A percentile compares a stretch with the other conserved stretches of the same genome.
phyloP scores from a whole-genome alignment of 83 land plant species.

The Larix sibirica region DNA sequence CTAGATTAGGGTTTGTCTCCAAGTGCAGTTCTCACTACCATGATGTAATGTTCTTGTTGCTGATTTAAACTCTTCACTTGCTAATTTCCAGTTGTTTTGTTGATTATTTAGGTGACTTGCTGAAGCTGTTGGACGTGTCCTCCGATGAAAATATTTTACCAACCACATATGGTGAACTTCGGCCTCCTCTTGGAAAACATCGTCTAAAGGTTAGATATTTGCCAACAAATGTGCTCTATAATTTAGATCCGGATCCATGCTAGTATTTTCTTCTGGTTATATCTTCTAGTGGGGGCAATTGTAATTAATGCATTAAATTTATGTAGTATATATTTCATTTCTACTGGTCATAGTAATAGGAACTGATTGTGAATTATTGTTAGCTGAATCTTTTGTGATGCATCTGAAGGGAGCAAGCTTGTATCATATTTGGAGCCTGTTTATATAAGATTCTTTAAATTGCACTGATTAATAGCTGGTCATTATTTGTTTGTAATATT shows the following conservation, averaged over 20 bases:
- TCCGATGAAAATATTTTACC: constrained; percentile 66
- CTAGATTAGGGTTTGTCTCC: too few species aligned
- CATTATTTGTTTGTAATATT: background rate
- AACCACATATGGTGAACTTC: constrained; percentile 82
- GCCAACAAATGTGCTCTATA: background rate
- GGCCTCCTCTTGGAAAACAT: constrained; percentile 95
- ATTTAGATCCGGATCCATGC: background rate
- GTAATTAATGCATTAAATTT: background rate
- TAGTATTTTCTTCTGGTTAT: background rate
- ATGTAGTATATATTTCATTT: background rate
- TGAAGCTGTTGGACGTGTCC: constrained; percentile 54
- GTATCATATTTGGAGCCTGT: background rate
- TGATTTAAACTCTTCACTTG: background rate
- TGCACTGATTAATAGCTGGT: background rate
- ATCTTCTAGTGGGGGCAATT: background rate
- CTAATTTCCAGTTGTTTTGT: background rate
- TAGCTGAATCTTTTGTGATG: background rate
- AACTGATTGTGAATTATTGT: background rate
- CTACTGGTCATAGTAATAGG: background rate
- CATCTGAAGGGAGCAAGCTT: background rate
- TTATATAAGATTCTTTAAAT: background rate
- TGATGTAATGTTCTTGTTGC: background rate
- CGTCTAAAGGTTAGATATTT: constrained; percentile 70
- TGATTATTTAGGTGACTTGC: constrained; percentile 46
- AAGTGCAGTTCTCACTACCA: too few species aligned